These are phyloP conservation scores for Moricandia arvensis DNA, from an alignment of 345 rosid genomes.

Conservation along the genomic window DNA sequence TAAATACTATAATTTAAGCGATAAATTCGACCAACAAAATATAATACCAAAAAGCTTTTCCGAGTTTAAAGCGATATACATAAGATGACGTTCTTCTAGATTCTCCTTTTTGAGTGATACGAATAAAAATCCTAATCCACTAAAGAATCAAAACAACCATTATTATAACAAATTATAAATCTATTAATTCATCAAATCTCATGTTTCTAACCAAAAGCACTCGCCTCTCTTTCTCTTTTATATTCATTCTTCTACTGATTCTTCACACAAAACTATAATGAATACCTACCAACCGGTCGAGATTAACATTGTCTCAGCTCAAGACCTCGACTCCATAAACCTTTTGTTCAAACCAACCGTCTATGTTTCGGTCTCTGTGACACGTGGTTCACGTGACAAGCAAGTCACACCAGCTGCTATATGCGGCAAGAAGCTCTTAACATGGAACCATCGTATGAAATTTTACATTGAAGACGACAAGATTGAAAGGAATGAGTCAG, in stretches of 20 bases:
- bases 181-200: background rate
- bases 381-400: conserved; percentile 30
- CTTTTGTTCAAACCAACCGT: conserved; percentile 28
- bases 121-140: background rate
- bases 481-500: conserved; percentile 29
- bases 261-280: conserved; percentile 1
- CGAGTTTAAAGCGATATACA: background rate
- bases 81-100: background rate
- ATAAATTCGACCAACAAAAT: background rate
- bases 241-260: background rate
- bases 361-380: conserved; percentile 27
- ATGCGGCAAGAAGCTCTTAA: conserved; percentile 7
- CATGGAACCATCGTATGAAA: conserved; percentile 29
- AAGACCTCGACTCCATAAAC: conserved; percentile 30
- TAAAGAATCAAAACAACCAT: background rate
- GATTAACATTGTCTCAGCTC: conserved; percentile 25
- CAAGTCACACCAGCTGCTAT: conserved; percentile 32
- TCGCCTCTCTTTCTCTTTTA: background rate
- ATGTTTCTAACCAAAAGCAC: background rate
- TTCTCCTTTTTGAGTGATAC: background rate
- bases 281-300: conserved; percentile 30
- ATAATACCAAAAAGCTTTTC: background rate
- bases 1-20: background rate
- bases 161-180: background rate
- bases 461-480: conserved; percentile 30